These are phyloP conservation scores for Kregervanrija pseudodelftensis DNA, from an alignment of 805 yeast genomes.

Conservation along the genomic window DNA sequence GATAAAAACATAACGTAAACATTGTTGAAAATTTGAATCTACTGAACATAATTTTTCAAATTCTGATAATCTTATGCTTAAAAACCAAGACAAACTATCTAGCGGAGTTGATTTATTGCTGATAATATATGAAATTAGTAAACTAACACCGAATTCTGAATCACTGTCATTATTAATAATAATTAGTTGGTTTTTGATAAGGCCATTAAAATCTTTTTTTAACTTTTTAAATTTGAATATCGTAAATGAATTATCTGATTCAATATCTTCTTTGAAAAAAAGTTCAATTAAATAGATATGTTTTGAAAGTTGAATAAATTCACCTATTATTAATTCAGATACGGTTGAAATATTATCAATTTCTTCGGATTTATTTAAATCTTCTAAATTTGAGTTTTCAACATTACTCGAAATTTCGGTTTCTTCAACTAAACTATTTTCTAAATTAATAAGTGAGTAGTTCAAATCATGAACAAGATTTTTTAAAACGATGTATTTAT, in stretches of 20 bases:
- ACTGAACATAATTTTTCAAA: constrained; percentile 7
- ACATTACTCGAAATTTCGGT: background rate
- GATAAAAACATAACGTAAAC: constrained; percentile 24
- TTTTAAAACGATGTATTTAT: constrained; percentile 16
- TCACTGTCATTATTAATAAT: constrained; percentile 22
- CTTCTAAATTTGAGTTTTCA: background rate
- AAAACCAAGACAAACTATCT: constrained; percentile 18
- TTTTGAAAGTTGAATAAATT: constrained; percentile 20
- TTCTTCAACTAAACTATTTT: background rate
- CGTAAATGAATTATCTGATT: constrained; percentile 7
- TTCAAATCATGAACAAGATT: constrained; percentile 23
- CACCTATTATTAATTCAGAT: constrained; percentile 11
- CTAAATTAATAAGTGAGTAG: constrained; percentile 13
- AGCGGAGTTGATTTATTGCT: constrained; percentile 12
- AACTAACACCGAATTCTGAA: constrained; percentile 20
- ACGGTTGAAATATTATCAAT: constrained; percentile 4
- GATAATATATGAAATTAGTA: constrained; percentile 20
- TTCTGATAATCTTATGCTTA: constrained; percentile 15
- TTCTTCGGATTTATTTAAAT: constrained; percentile 4
- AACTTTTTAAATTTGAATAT: constrained; percentile 14
- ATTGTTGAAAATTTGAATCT: constrained; percentile 16
- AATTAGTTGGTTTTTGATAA: constrained; percentile 15
- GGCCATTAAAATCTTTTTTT: constrained; percentile 12
- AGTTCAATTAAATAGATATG: constrained; percentile 18
- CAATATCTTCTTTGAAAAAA: constrained; percentile 16